phyloP scores from a whole-genome alignment of 2,329 filamentous ascomycete genomes.

The Dactylella cylindrospora region DNA sequence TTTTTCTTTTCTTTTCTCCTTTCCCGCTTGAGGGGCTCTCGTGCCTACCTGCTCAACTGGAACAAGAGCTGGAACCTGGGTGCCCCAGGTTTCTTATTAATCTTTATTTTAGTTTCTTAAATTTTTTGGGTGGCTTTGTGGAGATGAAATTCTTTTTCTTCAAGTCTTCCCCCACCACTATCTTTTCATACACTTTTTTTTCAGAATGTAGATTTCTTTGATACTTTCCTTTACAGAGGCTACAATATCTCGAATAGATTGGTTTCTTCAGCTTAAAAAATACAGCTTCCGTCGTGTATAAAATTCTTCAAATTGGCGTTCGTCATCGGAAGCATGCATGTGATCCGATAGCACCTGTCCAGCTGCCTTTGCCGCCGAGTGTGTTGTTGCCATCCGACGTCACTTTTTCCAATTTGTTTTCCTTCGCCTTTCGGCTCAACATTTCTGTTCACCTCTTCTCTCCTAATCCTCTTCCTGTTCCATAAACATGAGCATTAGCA shows the following conservation, averaged over 20 bases:
- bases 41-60: no score
- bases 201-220: not conserved
- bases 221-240: not conserved
- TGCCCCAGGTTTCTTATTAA: no score
- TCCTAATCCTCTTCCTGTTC: slow-evolving; percentile 2
- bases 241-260: not conserved
- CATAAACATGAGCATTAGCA: slow-evolving; percentile 39
- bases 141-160: no score
- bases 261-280: not conserved
- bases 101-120: no score
- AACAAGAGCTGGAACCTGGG: no score
- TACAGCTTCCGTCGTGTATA: not conserved
- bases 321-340: slow-evolving; percentile 8
- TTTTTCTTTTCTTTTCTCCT: no score
- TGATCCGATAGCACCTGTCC: slow-evolving; percentile 13
- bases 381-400: not conserved
- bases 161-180: no score
- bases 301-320: not conserved
- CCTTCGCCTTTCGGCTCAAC: slow-evolving; percentile 11
- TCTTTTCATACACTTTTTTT: not conserved
- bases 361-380: slow-evolving; percentile 1
- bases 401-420: slow-evolving; percentile 5
- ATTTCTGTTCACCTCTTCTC: not conserved
- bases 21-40: not conserved
- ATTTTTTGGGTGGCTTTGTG: no score